A percentile compares a stretch with the other conserved stretches of the same genome.
These are phyloP conservation scores for Phaffomyces antillensis DNA, from an alignment of 805 yeast species.

Conservation along the genomic window DNA sequence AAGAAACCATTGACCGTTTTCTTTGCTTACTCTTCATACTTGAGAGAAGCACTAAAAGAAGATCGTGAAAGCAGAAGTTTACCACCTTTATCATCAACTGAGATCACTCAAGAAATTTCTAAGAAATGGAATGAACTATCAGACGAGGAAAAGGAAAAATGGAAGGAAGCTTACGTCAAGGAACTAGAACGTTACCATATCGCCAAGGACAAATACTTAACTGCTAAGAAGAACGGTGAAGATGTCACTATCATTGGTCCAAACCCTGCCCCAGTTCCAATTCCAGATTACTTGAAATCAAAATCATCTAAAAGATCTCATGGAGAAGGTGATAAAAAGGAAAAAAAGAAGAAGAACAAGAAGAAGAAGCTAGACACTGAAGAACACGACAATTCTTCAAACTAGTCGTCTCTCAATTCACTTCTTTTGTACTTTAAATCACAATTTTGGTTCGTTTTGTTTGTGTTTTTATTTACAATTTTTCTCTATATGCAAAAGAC, in stretches of 20 bases:
- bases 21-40: slow-evolving; percentile 69
- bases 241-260: slow-evolving; percentile 21
- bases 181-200: slow-evolving; percentile 39
- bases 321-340: slow-evolving; percentile 32
- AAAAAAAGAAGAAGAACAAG: slow-evolving; percentile 44
- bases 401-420: background rate
- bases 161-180: slow-evolving; percentile 51
- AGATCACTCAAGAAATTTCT: slow-evolving; percentile 72
- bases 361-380: slow-evolving; percentile 36
- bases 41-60: slow-evolving; percentile 62
- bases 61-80: slow-evolving; percentile 55
- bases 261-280: slow-evolving; percentile 34
- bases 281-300: slow-evolving; percentile 27
- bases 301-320: slow-evolving; percentile 31
- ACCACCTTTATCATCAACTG: slow-evolving; percentile 64
- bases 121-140: slow-evolving; percentile 70
- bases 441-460: no score
- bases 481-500: background rate
- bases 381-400: no score
- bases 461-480: no score
- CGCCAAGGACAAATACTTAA: slow-evolving; percentile 39
- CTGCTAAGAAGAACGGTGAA: slow-evolving; percentile 35
- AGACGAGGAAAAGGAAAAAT: slow-evolving; percentile 61
- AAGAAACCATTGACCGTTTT: slow-evolving; percentile 88
- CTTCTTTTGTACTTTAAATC: background rate